Conservation (phyloP, 2,329 filamentous ascomycete species). For the Alternaria conjuncta region DNA sequence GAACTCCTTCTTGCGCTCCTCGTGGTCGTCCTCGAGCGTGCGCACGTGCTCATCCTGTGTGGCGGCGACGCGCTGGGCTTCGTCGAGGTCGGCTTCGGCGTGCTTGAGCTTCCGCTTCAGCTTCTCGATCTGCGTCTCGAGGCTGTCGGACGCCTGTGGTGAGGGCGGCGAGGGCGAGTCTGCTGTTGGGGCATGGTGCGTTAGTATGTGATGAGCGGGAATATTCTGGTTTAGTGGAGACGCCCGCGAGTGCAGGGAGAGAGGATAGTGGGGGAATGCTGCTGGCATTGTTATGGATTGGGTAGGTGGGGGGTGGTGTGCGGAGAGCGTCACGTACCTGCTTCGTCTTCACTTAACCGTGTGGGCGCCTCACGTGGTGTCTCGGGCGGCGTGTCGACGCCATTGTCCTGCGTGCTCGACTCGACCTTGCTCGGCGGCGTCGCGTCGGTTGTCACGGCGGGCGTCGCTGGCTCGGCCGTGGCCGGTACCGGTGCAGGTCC, state of each 20-base stretch:
- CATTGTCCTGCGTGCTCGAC: slow-evolving; percentile 28
- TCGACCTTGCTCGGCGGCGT: slow-evolving; percentile 28
- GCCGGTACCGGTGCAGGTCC: slow-evolving; percentile 26
- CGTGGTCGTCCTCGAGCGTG: slow-evolving; percentile 42
- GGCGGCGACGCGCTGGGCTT: slow-evolving; percentile 40
- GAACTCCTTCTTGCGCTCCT: slow-evolving; percentile 39
- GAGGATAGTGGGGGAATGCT: slow-evolving; percentile 27
- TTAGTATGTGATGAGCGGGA: slow-evolving; percentile 28
- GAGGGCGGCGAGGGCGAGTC: slow-evolving; percentile 40
- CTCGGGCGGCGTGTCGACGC: slow-evolving; percentile 43
- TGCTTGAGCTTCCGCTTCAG: slow-evolving; percentile 41
- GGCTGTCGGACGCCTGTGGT: slow-evolving; percentile 35
- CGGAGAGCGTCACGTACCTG: slow-evolving; percentile 22
- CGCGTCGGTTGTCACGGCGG: slow-evolving; percentile 33
- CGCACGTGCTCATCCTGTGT: slow-evolving; percentile 39
- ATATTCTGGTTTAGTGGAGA: slow-evolving; percentile 17
- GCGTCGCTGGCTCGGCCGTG: slow-evolving; percentile 36
- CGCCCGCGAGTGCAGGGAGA: slow-evolving; percentile 23
- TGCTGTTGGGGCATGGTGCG: slow-evolving; percentile 26
- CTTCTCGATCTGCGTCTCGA: slow-evolving; percentile 40
- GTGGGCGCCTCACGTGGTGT: slow-evolving; percentile 33
- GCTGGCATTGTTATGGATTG: slow-evolving; percentile 27
- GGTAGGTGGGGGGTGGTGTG: slow-evolving; percentile 19
- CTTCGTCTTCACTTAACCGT: slow-evolving; percentile 20
- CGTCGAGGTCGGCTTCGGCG: slow-evolving; percentile 40